A percentile compares a stretch with the other conserved stretches of the same genome.
These are phyloP conservation scores for Phytopythium boreale DNA, from an alignment of 352 stramenopile genomes.

Conservation along the genomic window DNA sequence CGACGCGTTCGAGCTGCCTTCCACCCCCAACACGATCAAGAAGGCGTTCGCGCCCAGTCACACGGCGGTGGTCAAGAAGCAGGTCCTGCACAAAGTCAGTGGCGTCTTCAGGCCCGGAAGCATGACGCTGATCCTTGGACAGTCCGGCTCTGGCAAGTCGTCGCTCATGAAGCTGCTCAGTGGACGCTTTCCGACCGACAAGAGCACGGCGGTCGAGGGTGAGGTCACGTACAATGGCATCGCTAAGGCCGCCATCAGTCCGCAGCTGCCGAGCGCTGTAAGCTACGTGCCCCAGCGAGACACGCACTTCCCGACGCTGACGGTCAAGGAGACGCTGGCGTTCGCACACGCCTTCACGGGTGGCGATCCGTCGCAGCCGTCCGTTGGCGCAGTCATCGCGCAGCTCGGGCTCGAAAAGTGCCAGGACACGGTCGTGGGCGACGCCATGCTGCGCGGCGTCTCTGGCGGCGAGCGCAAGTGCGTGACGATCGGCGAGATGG, in stretches of 20 bases:
- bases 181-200: too few species aligned
- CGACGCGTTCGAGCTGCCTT: too few species aligned
- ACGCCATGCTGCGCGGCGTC: conserved; percentile 30
- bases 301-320: conserved; percentile 22
- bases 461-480: conserved; percentile 91
- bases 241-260: too few species aligned
- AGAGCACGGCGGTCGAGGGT: too few species aligned
- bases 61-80: too few species aligned
- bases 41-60: too few species aligned
- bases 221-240: too few species aligned
- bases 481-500: conserved; percentile 86
- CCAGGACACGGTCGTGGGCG: not conserved
- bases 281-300: conserved; percentile 25
- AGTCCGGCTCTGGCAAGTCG: conserved; percentile 23
- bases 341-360: conserved; percentile 21
- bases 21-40: too few species aligned
- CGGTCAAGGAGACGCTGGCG: conserved; percentile 17
- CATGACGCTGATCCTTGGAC: conserved; percentile 8
- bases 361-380: conserved; percentile 8
- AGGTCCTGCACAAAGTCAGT: not conserved
- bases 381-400: too few species aligned
- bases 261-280: not conserved
- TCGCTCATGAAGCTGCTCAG: conserved; percentile 22
- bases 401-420: too few species aligned
- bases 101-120: conserved; percentile 23